Evolutionary conservation across 164 flowering plant genomes (phyloP).

Genomic region (Dillenia turbinata): DNA sequence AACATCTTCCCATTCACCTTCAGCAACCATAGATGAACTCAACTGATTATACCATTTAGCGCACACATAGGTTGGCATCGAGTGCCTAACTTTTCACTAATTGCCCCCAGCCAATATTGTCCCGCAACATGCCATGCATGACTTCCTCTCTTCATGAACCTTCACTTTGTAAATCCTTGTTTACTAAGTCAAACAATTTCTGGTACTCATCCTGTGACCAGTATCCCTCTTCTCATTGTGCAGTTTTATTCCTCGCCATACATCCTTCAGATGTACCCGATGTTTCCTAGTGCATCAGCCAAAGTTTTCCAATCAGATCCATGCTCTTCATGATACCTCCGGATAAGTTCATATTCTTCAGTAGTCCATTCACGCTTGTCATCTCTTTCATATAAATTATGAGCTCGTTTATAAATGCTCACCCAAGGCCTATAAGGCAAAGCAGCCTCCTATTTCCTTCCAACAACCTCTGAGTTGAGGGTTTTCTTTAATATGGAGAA

Average conservation of each 20-base stretch:
- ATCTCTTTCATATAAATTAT: conserved; percentile 42
- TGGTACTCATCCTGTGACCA: conserved; percentile 78
- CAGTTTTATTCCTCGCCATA: conserved; percentile 49
- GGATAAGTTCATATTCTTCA: conserved; percentile 41
- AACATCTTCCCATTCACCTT: conserved; percentile 50
- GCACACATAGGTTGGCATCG: conserved; percentile 40
- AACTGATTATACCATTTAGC: conserved; percentile 50
- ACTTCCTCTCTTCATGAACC: conserved; percentile 37
- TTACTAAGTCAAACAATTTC: conserved; percentile 56
- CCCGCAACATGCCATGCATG: conserved; percentile 72
- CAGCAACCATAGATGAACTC: conserved; percentile 52
- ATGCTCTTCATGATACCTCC: conserved; percentile 30
- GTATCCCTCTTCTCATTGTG: conserved; percentile 25
- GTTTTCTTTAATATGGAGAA: conserved; percentile 20
- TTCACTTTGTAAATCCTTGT: conserved; percentile 49
- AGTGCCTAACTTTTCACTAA: conserved; percentile 42
- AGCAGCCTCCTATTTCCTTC: conserved; percentile 39
- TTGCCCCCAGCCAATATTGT: conserved; percentile 64
- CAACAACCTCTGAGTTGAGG: conserved; percentile 31
- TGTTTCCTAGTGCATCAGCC: conserved; percentile 42
- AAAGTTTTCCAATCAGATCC: conserved; percentile 53
- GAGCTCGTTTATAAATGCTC: conserved; percentile 47
- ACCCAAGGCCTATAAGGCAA: conserved; percentile 44
- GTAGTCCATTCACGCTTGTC: conserved; percentile 43
- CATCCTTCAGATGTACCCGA: conserved; percentile 54